These are phyloP conservation scores for Phytopythium kandeliae DNA, from an alignment of 352 stramenopile genomes.

Conservation along the genomic window DNA sequence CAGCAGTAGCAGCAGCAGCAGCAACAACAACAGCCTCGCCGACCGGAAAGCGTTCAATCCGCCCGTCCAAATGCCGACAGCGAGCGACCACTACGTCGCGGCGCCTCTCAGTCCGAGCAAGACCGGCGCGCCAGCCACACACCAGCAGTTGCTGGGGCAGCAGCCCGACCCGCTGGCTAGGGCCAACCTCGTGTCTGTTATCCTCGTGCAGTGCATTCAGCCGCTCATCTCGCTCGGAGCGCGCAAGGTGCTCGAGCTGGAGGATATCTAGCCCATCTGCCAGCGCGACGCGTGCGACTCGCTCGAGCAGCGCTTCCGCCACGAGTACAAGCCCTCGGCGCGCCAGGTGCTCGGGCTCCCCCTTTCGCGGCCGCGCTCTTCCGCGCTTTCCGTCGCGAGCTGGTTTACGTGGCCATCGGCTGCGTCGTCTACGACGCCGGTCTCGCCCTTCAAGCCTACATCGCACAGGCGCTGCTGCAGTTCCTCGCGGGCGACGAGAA, in stretches of 20 bases:
- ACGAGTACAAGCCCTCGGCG: slow-evolving; percentile 7
- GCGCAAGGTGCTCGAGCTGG: slow-evolving; percentile 16
- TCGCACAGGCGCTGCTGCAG: slow-evolving; percentile 20
- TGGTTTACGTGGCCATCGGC: slow-evolving; percentile 8
- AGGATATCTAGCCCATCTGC: slow-evolving; percentile 26
- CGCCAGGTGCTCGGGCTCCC: slow-evolving; percentile 9
- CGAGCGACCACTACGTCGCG: too few relatives aligned
- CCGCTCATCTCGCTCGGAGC: slow-evolving; percentile 24
- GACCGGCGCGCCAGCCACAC: too few relatives aligned
- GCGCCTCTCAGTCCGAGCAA: too few relatives aligned
- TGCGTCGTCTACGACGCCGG: slow-evolving; percentile 23
- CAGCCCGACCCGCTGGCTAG: too few relatives aligned
- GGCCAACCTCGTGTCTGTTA: too few relatives aligned
- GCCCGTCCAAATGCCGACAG: too few relatives aligned
- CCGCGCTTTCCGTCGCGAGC: slow-evolving; percentile 12
- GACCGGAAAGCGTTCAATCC: too few relatives aligned
- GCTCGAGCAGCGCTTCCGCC: slow-evolving; percentile 15
- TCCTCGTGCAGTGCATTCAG: slow-evolving; percentile 33
- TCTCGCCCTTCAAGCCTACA: slow-evolving; percentile 20
- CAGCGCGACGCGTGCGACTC: slow-evolving; percentile 15
- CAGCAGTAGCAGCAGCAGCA: too few relatives aligned
- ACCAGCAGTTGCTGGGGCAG: too few relatives aligned
- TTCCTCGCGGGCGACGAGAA: slow-evolving; percentile 26
- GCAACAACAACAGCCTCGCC: too few relatives aligned
- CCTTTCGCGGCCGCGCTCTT: slow-evolving; percentile 13